Conservation (phyloP, 2,329 filamentous ascomycete species). For the Sporothrix sp. region DNA sequence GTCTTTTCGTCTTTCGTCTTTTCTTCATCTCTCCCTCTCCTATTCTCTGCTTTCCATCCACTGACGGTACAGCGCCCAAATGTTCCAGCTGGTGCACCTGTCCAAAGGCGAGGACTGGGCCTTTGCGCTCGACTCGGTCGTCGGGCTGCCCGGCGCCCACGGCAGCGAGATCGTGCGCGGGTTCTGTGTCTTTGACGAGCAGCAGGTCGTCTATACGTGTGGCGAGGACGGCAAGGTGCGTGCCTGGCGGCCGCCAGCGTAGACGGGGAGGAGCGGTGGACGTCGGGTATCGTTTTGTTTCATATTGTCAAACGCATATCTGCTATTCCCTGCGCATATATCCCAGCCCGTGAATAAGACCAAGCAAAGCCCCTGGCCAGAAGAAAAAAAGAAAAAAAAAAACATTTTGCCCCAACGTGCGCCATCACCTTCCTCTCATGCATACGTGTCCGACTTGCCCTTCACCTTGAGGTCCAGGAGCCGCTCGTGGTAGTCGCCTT, state of each 20-base stretch:
- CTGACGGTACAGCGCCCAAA: constrained; percentile 34
- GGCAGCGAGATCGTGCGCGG: constrained; percentile 53
- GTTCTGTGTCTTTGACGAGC: constrained; percentile 54
- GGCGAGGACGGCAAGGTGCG: constrained; percentile 50
- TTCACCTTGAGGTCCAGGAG: constrained; percentile 83
- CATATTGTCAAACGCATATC: too few species aligned
- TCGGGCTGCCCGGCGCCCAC: constrained; percentile 53
- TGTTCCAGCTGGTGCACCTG: constrained; percentile 52
- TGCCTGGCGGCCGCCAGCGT: constrained; percentile 39
- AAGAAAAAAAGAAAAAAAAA: background rate
- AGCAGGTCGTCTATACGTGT: constrained; percentile 47
- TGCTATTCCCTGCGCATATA: background rate
- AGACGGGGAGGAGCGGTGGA: too few species aligned
- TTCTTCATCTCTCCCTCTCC: background rate
- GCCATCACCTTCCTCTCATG: background rate
- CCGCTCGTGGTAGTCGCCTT: constrained; percentile 84
- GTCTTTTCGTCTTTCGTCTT: too few species aligned
- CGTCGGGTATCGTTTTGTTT: too few species aligned
- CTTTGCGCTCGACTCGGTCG: constrained; percentile 44
- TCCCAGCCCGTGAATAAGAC: background rate
- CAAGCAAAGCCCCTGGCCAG: background rate
- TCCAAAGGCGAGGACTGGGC: constrained; percentile 43
- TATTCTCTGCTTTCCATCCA: background rate
- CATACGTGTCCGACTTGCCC: constrained; percentile 82
- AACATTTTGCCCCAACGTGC: background rate